Percentiles rank a stretch among this genome's conserved stretches.
Conservation (phyloP, 768 basidiomycete genomes). For the Solioccasus polychromus region DNA sequence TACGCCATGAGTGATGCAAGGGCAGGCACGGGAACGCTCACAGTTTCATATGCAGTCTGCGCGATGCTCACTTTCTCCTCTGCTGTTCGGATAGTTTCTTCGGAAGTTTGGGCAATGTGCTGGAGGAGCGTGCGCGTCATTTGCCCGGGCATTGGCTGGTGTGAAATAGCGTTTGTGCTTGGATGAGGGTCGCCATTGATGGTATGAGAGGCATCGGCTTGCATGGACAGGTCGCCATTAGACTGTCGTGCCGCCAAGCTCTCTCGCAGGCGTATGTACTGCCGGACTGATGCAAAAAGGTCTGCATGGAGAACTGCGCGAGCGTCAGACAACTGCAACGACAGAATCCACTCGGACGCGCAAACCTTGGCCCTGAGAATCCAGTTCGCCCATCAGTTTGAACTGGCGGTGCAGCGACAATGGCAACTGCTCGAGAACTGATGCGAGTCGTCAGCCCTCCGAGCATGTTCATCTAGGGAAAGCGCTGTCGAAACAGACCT, state of each 20-base stretch:
- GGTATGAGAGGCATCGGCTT: no score
- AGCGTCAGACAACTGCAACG: neutral
- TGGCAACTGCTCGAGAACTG: slow-evolving; percentile 81
- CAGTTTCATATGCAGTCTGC: slow-evolving; percentile 66
- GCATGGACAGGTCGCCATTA: neutral
- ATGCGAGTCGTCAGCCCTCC: no score
- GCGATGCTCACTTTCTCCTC: slow-evolving; percentile 81
- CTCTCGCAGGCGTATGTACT: slow-evolving; percentile 44
- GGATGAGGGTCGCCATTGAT: neutral
- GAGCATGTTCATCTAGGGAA: no score
- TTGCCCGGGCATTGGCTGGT: slow-evolving; percentile 25
- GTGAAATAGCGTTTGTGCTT: neutral
- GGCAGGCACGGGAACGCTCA: slow-evolving; percentile 31
- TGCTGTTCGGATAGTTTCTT: slow-evolving; percentile 58
- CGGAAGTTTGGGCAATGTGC: slow-evolving; percentile 55
- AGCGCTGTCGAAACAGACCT: slow-evolving; percentile 39
- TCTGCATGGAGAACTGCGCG: slow-evolving; percentile 38
- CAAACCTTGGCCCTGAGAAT: slow-evolving; percentile 62
- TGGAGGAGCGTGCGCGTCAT: slow-evolving; percentile 52
- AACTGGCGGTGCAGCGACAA: slow-evolving; percentile 70
- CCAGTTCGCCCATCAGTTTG: slow-evolving; percentile 68
- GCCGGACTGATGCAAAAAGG: slow-evolving; percentile 43
- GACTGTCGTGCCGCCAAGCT: slow-evolving; percentile 20
- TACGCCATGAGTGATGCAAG: neutral
- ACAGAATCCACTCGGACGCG: slow-evolving; percentile 10